phyloP scores from a whole-genome alignment of 805 yeast species.

The Kockiozyma suomiensis region DNA sequence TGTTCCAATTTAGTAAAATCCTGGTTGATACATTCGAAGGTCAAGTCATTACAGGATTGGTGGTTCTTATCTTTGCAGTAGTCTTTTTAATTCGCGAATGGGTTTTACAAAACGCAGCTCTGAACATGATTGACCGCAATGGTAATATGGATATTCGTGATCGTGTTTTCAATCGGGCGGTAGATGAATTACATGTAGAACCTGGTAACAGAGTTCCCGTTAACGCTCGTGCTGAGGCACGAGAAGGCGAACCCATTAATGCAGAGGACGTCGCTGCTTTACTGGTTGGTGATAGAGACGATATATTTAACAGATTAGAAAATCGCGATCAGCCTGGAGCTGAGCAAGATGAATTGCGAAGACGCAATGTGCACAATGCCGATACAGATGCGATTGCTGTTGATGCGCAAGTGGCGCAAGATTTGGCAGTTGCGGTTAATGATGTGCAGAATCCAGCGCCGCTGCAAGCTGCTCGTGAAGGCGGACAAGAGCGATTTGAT shows the following conservation, averaged over 20 bases:
- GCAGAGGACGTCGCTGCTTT: no score
- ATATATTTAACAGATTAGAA: background rate
- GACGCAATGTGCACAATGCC: background rate
- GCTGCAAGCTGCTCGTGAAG: no score
- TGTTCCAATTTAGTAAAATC: conserved; percentile 7
- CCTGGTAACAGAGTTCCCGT: background rate
- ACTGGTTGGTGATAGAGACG: no score
- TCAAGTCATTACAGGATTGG: conserved; percentile 36
- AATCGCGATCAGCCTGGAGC: background rate
- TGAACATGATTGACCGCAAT: conserved; percentile 11
- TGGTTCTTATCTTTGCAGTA: conserved; percentile 45
- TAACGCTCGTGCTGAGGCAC: background rate
- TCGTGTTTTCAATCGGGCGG: background rate
- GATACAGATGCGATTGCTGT: background rate
- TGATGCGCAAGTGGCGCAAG: background rate
- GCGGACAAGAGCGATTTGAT: background rate
- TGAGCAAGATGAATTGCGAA: background rate
- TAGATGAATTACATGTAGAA: no score
- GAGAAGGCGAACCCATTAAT: background rate
- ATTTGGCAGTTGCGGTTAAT: background rate
- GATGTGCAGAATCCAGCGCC: no score
- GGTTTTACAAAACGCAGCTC: conserved; percentile 41
- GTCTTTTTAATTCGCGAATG: conserved; percentile 47
- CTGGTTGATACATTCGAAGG: conserved; percentile 38
- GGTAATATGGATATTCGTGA: background rate